Evolutionary conservation across 2,329 filamentous ascomycete species (phyloP), one percentile per base, ranked within the genome.

Genomic region (Arthrinium phaeospermum): DNA sequence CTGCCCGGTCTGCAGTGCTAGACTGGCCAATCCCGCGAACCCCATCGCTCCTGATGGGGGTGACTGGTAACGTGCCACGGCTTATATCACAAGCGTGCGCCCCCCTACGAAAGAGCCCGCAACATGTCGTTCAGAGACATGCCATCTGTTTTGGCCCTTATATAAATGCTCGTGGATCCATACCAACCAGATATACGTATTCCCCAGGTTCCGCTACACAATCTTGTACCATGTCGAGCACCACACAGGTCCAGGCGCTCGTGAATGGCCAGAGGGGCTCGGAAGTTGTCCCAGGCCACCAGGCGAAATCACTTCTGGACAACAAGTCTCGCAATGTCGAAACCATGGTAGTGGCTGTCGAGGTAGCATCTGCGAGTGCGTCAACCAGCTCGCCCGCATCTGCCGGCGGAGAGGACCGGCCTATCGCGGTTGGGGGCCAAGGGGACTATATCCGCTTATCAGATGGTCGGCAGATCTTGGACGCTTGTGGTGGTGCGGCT

Each of bases 401-500:
- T 46, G 67, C 10, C 41, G 45, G 41, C 16, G 67, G 44, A 19
- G 45, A 68, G 14, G 67, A 24, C 41, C 41, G 67, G 4, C 67
- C 67, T 27, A 68, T 68, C 41, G 45, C 45, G 8, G 67, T 68
- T 27, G 67, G 67, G 45, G 67, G 41, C 14, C 67, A 68, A 47
- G 67, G 67, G 24, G 45, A 68, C 44, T 68, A 68, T 22, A 45
- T 68, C 24, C n/a, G 24, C 45, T 68, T 68, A 30, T 68, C 67
- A 41, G 82, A 84, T 74, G 85, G 85, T 22, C 80, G 79, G 6
- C 79, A 75, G 64, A 81, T 86, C 27, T 78, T 87, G 3, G 85
- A 87, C 72, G 85, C 83, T 13, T 84, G 82, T 14, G 82, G 84
- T 7, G 86, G 86, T 24, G 83, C 86, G 1, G 83, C 85, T 0